Conservation (phyloP, 768 basidiomycete genomes). For the Tricholoma sp. region DNA sequence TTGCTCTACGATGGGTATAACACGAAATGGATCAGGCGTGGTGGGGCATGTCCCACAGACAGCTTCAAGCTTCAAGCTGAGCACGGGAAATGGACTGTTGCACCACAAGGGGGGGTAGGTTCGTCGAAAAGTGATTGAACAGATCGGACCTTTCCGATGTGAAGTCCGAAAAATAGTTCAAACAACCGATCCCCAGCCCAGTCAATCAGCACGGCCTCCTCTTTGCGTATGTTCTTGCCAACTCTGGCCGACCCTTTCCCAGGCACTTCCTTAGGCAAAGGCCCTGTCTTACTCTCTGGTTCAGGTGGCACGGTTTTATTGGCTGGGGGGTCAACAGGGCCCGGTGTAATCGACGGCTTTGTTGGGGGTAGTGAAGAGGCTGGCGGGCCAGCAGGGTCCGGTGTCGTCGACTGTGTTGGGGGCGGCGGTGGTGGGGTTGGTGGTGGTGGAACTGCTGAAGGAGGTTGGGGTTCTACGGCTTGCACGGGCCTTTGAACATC, state of each 20-base stretch:
- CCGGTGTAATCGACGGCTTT: background rate
- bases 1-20: background rate
- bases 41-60: too few species aligned
- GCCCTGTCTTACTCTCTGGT: background rate
- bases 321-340: background rate
- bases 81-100: background rate
- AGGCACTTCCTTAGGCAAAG: too few species aligned
- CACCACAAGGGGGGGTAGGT: background rate
- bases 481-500: background rate
- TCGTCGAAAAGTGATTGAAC: background rate
- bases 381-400: too few species aligned
- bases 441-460: background rate
- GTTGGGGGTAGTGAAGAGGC: background rate
- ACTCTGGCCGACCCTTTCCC: background rate
- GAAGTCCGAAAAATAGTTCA: background rate
- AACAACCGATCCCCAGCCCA: background rate
- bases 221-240: background rate
- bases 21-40: too few species aligned
- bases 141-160: background rate
- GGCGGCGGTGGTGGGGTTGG: too few species aligned
- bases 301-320: background rate
- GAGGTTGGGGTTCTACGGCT: background rate
- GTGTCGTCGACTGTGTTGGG: too few species aligned
- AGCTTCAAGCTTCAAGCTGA: too few species aligned
- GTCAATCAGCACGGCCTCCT: background rate